A percentile compares a stretch with the other conserved stretches of the same genome.
phyloP scores from a whole-genome alignment of 108 stramenopile species.

The Cyclostephanos invisitatus region DNA sequence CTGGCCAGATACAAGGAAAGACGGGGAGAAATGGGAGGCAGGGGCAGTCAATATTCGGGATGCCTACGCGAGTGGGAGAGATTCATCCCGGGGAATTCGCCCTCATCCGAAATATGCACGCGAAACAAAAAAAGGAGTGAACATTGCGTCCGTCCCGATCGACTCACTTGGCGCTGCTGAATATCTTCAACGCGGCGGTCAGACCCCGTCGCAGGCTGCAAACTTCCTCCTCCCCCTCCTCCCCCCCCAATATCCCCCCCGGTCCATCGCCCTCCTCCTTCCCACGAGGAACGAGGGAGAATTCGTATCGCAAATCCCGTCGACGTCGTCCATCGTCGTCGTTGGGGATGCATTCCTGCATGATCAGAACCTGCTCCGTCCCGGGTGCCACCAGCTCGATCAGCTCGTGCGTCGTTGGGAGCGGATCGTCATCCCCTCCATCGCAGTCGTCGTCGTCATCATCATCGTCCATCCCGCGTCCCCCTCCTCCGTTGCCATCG shows the following conservation, averaged over 20 bases:
- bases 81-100: neutral
- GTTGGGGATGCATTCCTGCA: slow-evolving; percentile 34
- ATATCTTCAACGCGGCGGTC: slow-evolving; percentile 52
- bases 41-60: neutral
- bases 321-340: slow-evolving; percentile 8
- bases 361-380: slow-evolving; percentile 36
- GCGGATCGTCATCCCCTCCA: slow-evolving; percentile 22
- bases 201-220: slow-evolving; percentile 37
- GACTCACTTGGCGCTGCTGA: slow-evolving; percentile 56
- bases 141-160: neutral
- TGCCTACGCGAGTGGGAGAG: neutral
- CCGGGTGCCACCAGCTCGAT: slow-evolving; percentile 66
- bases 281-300: slow-evolving; percentile 31
- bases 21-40: neutral
- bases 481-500: neutral
- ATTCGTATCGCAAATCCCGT: slow-evolving; percentile 60
- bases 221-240: slow-evolving; percentile 9
- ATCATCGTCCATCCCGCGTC: slow-evolving; percentile 29
- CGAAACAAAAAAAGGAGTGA: neutral
- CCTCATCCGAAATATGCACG: slow-evolving; percentile 10
- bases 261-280: neutral
- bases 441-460: slow-evolving; percentile 39
- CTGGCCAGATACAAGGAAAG: slow-evolving; percentile 5
- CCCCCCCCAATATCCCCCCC: slow-evolving; percentile 12
- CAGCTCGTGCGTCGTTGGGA: slow-evolving; percentile 52